These are phyloP conservation scores for Astrothelium subdiscretum DNA, from an alignment of 495 filamentous ascomycete genomes.

Conservation along the genomic window DNA sequence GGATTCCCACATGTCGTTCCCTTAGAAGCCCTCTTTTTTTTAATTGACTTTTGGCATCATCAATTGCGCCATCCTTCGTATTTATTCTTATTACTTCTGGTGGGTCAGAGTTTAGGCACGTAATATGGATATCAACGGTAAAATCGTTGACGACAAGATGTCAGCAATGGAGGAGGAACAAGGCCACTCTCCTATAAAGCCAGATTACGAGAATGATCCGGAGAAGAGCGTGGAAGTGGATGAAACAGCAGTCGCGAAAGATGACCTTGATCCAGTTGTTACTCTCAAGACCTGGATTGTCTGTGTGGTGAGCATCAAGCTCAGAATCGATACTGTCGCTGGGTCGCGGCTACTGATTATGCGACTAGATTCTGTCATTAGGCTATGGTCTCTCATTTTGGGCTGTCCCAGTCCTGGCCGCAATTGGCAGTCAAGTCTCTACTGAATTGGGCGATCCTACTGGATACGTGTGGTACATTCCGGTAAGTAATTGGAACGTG, in stretches of 20 bases:
- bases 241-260: neutral
- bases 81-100: neutral
- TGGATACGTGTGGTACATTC: conserved; percentile 17
- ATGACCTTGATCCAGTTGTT: conserved; percentile 2
- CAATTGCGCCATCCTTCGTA: neutral
- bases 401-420: conserved; percentile 21
- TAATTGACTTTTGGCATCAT: neutral
- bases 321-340: neutral
- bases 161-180: neutral
- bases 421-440: conserved; percentile 18
- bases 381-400: conserved; percentile 29
- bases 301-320: conserved; percentile 6
- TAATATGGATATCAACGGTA: neutral
- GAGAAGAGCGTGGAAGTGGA: neutral
- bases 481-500: conserved; percentile 7
- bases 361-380: conserved; percentile 19
- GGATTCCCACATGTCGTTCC: no score
- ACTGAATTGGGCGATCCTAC: conserved; percentile 21
- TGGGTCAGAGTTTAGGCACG: neutral
- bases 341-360: neutral
- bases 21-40: neutral
- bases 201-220: neutral
- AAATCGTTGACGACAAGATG: neutral
- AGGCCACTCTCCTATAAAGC: neutral
- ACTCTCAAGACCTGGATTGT: conserved; percentile 18